Evolutionary conservation across 2,329 filamentous ascomycete genomes (phyloP).

Genomic region (Aspergillus terreus): DNA sequence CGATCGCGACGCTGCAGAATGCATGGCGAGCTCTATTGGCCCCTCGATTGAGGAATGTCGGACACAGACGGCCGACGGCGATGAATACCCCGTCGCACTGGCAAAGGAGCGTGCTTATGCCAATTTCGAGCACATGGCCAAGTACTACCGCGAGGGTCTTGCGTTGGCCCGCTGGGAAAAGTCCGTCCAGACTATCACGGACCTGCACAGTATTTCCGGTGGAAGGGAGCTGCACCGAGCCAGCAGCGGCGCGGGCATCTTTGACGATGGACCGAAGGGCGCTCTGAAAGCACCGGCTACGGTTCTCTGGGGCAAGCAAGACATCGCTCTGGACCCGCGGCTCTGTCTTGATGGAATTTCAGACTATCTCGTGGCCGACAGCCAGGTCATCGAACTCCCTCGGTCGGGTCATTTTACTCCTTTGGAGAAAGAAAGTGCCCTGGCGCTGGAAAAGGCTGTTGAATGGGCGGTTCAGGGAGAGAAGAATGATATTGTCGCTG

Average conservation of each 20-base stretch:
- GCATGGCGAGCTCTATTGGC: slow-evolving; percentile 50
- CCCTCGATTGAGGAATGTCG: slow-evolving; percentile 46
- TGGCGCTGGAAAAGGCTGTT: slow-evolving; percentile 40
- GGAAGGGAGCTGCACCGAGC: slow-evolving; percentile 27
- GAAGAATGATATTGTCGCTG: slow-evolving; percentile 30
- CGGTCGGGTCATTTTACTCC: slow-evolving; percentile 53
- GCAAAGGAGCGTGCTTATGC: slow-evolving; percentile 35
- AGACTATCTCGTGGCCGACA: slow-evolving; percentile 48
- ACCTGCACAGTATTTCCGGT: slow-evolving; percentile 43
- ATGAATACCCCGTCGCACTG: slow-evolving; percentile 42
- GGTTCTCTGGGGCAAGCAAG: slow-evolving; percentile 51
- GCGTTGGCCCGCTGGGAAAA: slow-evolving; percentile 48
- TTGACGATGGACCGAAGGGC: slow-evolving; percentile 44
- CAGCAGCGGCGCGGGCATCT: slow-evolving; percentile 40
- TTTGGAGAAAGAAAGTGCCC: slow-evolving; percentile 43
- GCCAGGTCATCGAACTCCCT: slow-evolving; percentile 50
- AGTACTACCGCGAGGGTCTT: slow-evolving; percentile 53
- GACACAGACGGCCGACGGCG: slow-evolving; percentile 25
- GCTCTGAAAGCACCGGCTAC: slow-evolving; percentile 51
- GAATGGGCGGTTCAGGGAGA: slow-evolving; percentile 39
- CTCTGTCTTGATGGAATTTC: slow-evolving; percentile 52
- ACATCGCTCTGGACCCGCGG: slow-evolving; percentile 48
- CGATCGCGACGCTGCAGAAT: slow-evolving; percentile 38
- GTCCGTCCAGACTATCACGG: slow-evolving; percentile 47
- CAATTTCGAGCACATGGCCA: slow-evolving; percentile 50